Base-by-base conservation (phyloP, 163 green algal species). In the Botryococcus braunii region DNA sequence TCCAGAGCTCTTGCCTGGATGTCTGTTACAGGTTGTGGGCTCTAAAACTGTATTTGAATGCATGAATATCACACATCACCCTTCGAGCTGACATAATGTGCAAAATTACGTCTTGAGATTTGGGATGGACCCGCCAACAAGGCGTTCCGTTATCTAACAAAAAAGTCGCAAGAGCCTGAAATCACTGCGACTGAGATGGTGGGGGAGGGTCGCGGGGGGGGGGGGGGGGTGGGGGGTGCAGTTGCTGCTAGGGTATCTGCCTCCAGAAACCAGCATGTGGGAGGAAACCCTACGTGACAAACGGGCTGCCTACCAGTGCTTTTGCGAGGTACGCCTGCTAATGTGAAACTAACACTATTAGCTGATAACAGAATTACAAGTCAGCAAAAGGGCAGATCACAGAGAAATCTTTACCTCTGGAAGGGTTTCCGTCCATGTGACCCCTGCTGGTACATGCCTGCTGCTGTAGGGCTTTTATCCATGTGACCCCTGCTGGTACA, bases 401-500 rank as follows among this genome's bases (percentile, higher is more conserved):
- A 72, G 52, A 49, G n/a, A n/a, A n/a, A n/a, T n/a, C n/a, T n/a
- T n/a, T n/a, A n/a, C n/a, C n/a, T n/a, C n/a, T n/a, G n/a, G 84
- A 81, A 74, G 77, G 62, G 74, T 65, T 0, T 86, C 76, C 69
- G 86, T 89, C 43, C 64, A 78, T 70, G 78, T 82, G 35, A 39
- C 13, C 50, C 43, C 13, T 52, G n/a, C n/a, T n/a, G n/a, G n/a
- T 39, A 17, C 62, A 25, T 35, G 27, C 27, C 23, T 55, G 46
- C 46, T 55, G 46, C 46, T 90, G 84, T 81, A 74, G 77, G 62
- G 74, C 67, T 0, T 86, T 77, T 66, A 87, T 89, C 43, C 64
- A 78, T 70, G 78, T 82, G 35, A 39, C 13, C 50, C 43, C 13
- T 52, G n/a, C n/a, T n/a, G n/a, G n/a, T 39, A 17, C 62, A 25